Base-by-base conservation (phyloP, 2,329 filamentous ascomycete genomes). In the Daldinia sp. region DNA sequence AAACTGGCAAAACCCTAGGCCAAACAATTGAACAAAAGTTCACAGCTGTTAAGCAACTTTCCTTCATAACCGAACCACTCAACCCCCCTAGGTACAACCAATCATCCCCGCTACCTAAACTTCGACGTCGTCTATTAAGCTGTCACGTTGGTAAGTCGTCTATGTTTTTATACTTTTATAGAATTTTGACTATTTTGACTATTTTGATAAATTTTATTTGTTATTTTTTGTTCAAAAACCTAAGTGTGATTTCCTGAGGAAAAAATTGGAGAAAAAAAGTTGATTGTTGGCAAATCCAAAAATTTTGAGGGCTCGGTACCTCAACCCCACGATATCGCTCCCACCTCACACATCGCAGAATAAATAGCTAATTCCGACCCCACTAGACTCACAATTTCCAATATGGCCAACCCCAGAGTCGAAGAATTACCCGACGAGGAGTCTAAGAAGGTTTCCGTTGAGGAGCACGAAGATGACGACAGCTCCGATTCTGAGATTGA, bases 341-440 rank as follows among this genome's bases (percentile, higher is more conserved):
- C 51, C 50, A 55, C 45, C 51, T 58, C 39, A 29, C 45, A 58
- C 43, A 58, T 52, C 23, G 17, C 29, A 52, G 19, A 62, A 62
- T 50, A 60, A 56, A 27, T 54, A 34, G 53, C 59, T 63, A 55
- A 64, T 45, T 35, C 11, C 32, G 60, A 61, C 48, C 43, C 61
- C 21, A 51, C 59, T 58, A 67, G 61, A 59, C 61, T 63, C 57
- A 58, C 56, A 47, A n/a, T n/a, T 23, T 57, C 56, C 72, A 72
- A 68, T 68, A 99, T 99, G 95, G 91, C 95, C 80, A 96, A 97
- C 86, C 92, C 94, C 80, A 91, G 94, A 82, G 90, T 98, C 82
- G 94, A 99, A 87, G 95, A 99, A 85, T 88, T 99, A 76, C 90
- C 92, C 74, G 95, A 98, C 78, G 93, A 94, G 76, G 90, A 92